Percentiles rank a stretch among this genome's conserved stretches.
Evolutionary conservation across 2,329 filamentous ascomycete genomes (phyloP).

Genomic region (Fusarium liriodendri): DNA sequence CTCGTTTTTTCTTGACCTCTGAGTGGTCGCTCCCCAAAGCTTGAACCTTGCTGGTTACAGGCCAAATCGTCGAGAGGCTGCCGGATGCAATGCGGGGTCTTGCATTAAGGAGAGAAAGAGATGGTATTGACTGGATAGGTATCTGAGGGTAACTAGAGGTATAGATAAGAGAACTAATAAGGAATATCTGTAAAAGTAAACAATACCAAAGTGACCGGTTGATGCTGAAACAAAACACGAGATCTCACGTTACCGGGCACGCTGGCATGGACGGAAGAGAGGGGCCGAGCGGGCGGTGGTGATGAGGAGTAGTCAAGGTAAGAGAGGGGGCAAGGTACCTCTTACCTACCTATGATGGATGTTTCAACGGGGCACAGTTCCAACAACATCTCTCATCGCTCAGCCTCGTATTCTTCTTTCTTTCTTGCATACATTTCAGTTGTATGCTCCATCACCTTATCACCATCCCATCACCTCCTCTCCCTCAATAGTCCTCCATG

Average conservation of each 20-base stretch:
- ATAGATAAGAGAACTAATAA: neutral
- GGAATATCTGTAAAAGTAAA: neutral
- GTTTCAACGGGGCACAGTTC: conserved; percentile 23
- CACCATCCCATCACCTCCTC: neutral
- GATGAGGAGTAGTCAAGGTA: conserved; percentile 12
- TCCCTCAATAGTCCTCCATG: conserved; percentile 32
- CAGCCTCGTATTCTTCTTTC: neutral
- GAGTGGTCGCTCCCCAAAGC: conserved; percentile 1
- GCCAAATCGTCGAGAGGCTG: neutral
- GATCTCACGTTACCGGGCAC: neutral
- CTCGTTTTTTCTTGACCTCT: too few species aligned
- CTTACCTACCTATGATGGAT: conserved; percentile 26
- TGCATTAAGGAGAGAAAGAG: neutral
- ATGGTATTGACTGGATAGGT: neutral
- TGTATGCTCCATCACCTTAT: neutral
- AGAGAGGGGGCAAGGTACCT: conserved; percentile 22
- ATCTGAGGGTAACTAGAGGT: neutral
- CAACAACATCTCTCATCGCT: conserved; percentile 10
- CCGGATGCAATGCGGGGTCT: conserved; percentile 3
- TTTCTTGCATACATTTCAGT: conserved; percentile 3
- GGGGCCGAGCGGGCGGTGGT: conserved; percentile 34
- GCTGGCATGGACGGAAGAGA: conserved; percentile 33
- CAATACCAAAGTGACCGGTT: neutral
- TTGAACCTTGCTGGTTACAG: neutral
- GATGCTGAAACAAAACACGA: neutral